Evolutionary conservation across 306 rosid species (phyloP).

Genomic region (Albizia julibrissin): DNA sequence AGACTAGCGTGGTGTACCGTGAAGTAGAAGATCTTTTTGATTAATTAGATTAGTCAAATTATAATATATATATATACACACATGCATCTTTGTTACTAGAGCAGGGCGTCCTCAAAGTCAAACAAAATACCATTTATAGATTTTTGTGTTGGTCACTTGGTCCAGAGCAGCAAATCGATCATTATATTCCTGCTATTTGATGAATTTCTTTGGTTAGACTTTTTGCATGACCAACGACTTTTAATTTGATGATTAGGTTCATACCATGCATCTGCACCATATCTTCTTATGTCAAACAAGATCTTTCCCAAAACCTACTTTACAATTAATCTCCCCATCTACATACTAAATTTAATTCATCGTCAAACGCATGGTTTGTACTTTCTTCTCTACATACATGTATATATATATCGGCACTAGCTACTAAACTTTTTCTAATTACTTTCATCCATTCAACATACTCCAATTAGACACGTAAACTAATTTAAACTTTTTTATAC

Average conservation of each 20-base stretch:
- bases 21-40: not conserved
- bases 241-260: not conserved
- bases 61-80: not conserved
- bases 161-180: too few relatives aligned
- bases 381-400: not conserved
- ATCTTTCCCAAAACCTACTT: not conserved
- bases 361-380: not conserved
- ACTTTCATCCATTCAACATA: not conserved
- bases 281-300: not conserved
- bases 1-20: not conserved
- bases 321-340: not conserved
- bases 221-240: not conserved
- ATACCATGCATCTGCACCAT: not conserved
- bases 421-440: not conserved
- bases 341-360: not conserved
- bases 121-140: not conserved
- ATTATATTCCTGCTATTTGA: constrained; percentile 5
- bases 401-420: not conserved
- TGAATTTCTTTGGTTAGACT: not conserved
- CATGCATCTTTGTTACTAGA: not conserved
- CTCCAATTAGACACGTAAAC: not conserved
- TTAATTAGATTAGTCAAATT: not conserved
- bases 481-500: not conserved
- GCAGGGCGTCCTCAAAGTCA: not conserved
- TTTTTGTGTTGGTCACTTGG: not conserved